Evolutionary conservation across 2,329 filamentous ascomycete genomes (phyloP).

Genomic region (Alternaria arbusti): DNA sequence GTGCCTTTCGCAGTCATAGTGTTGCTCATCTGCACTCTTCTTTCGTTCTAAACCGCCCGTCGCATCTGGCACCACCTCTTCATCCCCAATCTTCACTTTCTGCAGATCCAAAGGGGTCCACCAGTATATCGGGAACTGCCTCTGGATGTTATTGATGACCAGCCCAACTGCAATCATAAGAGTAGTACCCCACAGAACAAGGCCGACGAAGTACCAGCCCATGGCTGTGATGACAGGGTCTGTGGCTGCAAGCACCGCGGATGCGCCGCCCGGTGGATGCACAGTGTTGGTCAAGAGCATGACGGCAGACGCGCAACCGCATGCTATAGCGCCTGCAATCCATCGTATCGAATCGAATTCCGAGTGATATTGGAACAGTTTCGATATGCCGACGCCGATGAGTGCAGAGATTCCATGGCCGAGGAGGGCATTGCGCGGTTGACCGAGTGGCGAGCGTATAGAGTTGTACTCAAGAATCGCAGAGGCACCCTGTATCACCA

Average conservation of each 20-base stretch:
- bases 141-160: slow-evolving; percentile 55
- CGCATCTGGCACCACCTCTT: slow-evolving; percentile 34
- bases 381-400: slow-evolving; percentile 53
- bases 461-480: slow-evolving; percentile 58
- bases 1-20: slow-evolving; percentile 19
- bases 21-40: slow-evolving; percentile 21
- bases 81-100: slow-evolving; percentile 22
- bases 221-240: slow-evolving; percentile 49
- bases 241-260: slow-evolving; percentile 54
- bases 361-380: slow-evolving; percentile 51
- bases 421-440: slow-evolving; percentile 55
- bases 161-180: slow-evolving; percentile 53
- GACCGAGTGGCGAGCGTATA: slow-evolving; percentile 55
- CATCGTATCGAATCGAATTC: slow-evolving; percentile 50
- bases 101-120: slow-evolving; percentile 53
- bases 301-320: slow-evolving; percentile 51
- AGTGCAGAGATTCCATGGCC: slow-evolving; percentile 55
- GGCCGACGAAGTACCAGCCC: slow-evolving; percentile 55
- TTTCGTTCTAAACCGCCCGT: slow-evolving; percentile 27
- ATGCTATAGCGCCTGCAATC: slow-evolving; percentile 54
- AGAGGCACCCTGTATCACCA: slow-evolving; percentile 49
- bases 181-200: slow-evolving; percentile 51
- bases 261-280: slow-evolving; percentile 59
- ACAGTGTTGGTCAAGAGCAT: slow-evolving; percentile 58
- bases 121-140: slow-evolving; percentile 58